Conservation (phyloP, 2,329 filamentous ascomycete genomes). For the Alternaria sp. region DNA sequence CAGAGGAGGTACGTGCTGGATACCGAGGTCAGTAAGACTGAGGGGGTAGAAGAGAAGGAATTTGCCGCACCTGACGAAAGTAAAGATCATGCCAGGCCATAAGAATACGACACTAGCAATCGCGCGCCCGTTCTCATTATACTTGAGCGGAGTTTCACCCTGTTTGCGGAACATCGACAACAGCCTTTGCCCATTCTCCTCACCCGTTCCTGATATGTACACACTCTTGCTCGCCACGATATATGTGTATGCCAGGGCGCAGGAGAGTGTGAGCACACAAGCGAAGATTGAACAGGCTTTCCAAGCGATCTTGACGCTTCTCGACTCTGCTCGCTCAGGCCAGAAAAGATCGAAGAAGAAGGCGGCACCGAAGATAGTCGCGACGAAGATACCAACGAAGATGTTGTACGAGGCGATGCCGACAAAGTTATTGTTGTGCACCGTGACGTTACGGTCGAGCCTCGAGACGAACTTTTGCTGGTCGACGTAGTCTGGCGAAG, state of each 20-base stretch:
- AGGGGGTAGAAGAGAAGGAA: neutral
- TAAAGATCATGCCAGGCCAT: conserved; percentile 62
- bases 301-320: conserved; percentile 63
- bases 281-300: conserved; percentile 61
- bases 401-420: conserved; percentile 67
- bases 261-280: conserved; percentile 57
- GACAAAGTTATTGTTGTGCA: conserved; percentile 65
- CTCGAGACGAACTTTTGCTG: conserved; percentile 60
- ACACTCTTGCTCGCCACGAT: conserved; percentile 60
- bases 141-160: conserved; percentile 53
- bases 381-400: conserved; percentile 65
- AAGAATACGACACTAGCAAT: conserved; percentile 62
- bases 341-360: conserved; percentile 71
- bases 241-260: conserved; percentile 61
- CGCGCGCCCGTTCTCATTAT: conserved; percentile 60
- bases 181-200: conserved; percentile 42
- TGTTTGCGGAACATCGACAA: conserved; percentile 42
- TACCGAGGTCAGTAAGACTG: neutral
- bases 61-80: conserved; percentile 55
- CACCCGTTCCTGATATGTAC: conserved; percentile 56
- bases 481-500: conserved; percentile 60
- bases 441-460: conserved; percentile 52
- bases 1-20: conserved; percentile 53
- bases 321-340: conserved; percentile 63
- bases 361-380: conserved; percentile 65